Percentiles rank a stretch among this genome's conserved stretches.
These are phyloP conservation scores for Colletotrichum echinochloae DNA, from an alignment of 2,329 filamentous ascomycete genomes.

Conservation along the genomic window DNA sequence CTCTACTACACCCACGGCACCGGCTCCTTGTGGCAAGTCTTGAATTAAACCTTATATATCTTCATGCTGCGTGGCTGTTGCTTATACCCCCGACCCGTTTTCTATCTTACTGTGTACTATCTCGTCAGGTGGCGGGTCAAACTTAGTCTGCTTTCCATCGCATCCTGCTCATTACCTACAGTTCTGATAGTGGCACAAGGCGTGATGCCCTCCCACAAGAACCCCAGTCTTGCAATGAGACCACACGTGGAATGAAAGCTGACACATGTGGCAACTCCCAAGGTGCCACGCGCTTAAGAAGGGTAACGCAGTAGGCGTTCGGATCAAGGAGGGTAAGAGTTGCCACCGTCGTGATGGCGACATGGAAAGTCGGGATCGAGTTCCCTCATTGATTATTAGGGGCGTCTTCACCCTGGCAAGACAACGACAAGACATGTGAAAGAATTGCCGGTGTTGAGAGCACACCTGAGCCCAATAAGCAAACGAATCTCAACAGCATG, in stretches of 20 bases:
- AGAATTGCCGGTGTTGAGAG: neutral
- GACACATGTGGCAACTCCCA: constrained; percentile 19
- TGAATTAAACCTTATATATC: neutral
- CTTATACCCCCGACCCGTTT: no score
- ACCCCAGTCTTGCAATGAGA: neutral
- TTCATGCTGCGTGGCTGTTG: neutral
- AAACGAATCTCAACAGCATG: neutral
- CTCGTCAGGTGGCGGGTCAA: neutral
- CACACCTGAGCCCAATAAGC: neutral
- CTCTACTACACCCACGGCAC: neutral
- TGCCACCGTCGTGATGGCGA: neutral
- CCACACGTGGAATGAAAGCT: neutral
- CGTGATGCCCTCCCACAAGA: neutral
- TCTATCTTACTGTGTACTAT: neutral
- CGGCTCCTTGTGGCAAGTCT: constrained; percentile 4
- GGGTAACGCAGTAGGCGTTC: neutral
- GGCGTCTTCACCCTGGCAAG: neutral
- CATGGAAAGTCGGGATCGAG: neutral
- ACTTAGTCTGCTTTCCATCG: neutral
- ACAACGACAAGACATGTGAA: neutral
- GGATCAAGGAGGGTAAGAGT: neutral
- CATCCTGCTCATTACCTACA: neutral
- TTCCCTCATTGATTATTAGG: neutral
- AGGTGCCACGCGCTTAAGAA: neutral
- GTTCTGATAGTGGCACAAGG: neutral